Evolutionary conservation across 2,329 filamentous ascomycete species (phyloP).

Genomic region (Fusarium hainanense): DNA sequence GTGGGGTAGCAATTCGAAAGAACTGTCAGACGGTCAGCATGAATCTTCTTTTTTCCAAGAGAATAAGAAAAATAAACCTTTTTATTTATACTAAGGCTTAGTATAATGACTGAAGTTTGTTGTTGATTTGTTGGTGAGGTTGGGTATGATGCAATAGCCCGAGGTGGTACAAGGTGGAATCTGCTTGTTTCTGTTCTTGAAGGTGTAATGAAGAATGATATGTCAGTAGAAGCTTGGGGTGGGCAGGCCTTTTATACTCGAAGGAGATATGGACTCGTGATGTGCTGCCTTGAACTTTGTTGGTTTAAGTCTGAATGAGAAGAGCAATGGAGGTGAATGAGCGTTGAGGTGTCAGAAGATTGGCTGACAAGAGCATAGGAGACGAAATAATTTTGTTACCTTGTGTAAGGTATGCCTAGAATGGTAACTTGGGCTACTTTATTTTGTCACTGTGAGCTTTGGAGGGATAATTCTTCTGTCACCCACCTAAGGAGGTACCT

Average conservation of each 20-base stretch:
- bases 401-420: neutral
- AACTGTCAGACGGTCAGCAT: neutral
- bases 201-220: neutral
- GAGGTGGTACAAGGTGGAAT: neutral
- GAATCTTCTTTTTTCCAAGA: neutral
- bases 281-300: neutral
- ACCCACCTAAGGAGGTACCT: neutral
- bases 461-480: neutral
- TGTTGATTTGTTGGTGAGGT: neutral
- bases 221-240: neutral
- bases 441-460: neutral
- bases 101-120: neutral
- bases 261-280: neutral
- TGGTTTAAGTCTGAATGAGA: neutral
- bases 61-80: neutral
- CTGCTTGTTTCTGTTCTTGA: neutral
- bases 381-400: neutral
- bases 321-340: neutral
- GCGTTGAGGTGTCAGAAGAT: neutral
- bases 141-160: slow-evolving; percentile 1
- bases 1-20: neutral
- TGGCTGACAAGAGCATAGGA: neutral
- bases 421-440: neutral
- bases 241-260: neutral
- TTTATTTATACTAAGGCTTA: neutral